phyloP scores from a whole-genome alignment of 371 early-diverging fungal genomes.

The Syncephalastrum racemosum region DNA sequence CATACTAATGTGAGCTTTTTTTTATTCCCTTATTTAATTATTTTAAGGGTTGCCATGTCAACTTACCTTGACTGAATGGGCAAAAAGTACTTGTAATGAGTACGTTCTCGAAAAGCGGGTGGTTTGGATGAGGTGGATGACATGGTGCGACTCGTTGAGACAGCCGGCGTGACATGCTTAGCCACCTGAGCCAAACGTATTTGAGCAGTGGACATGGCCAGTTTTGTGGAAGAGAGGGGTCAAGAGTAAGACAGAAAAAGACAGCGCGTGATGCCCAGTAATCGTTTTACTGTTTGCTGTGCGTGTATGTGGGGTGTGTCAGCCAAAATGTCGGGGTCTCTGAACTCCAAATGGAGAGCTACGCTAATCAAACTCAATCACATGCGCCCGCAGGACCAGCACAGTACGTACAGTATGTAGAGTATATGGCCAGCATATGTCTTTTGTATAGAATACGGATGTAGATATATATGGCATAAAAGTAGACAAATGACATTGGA shows the following conservation, averaged over 20 bases:
- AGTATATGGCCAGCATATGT: no score
- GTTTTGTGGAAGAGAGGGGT: not conserved
- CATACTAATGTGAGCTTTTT: not conserved
- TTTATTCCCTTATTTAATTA: conserved; percentile 4
- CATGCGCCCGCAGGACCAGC: no score
- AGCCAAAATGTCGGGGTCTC: no score
- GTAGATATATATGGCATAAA: no score
- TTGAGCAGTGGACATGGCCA: not conserved
- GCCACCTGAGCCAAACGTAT: conserved; percentile 7
- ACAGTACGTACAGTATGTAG: no score
- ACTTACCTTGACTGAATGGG: conserved; percentile 44
- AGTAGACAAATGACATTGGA: no score
- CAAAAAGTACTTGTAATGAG: conserved; percentile 40
- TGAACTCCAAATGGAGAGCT: no score
- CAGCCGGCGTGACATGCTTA: not conserved
- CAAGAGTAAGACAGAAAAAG: not conserved
- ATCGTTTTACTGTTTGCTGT: not conserved
- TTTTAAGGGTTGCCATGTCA: not conserved
- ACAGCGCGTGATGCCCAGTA: no score
- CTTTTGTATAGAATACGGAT: no score
- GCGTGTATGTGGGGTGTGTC: not conserved
- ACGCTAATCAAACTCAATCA: no score
- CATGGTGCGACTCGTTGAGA: not conserved
- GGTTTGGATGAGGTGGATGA: conserved; percentile 4
- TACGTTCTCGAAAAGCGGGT: conserved; percentile 23